Evolutionary conservation across 106 monocot species (phyloP).

Genomic region (Allium sativum): DNA sequence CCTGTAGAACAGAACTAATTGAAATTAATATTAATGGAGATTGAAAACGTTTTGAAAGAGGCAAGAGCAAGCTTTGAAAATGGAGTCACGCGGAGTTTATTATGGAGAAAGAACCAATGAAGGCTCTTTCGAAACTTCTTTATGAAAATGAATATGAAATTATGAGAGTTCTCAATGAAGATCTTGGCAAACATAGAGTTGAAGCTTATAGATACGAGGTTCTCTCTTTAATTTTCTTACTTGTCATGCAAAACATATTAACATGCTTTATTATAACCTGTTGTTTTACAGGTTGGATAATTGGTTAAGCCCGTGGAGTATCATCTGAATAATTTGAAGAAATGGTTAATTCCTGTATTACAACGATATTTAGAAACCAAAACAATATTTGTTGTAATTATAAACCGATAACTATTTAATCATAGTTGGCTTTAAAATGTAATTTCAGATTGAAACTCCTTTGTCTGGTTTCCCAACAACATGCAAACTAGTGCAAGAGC

Average conservation of each 20-base stretch:
- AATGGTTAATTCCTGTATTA: constrained; percentile 36
- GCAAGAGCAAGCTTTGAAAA: constrained; percentile 34
- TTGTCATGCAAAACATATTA: neutral
- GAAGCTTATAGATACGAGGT: constrained; percentile 88
- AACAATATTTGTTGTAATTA: neutral
- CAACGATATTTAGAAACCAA: neutral
- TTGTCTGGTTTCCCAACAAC: constrained; percentile 29
- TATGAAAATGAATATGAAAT: constrained; percentile 38
- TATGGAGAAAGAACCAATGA: constrained; percentile 57
- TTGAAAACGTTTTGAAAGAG: constrained; percentile 20
- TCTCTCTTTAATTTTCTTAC: neutral
- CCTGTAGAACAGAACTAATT: too few species aligned
- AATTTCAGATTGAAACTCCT: constrained; percentile 46
- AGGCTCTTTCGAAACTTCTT: constrained; percentile 35
- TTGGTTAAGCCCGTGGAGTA: constrained; percentile 45
- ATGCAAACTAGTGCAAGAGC: constrained; percentile 49
- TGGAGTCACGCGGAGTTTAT: constrained; percentile 41
- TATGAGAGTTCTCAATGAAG: constrained; percentile 33
- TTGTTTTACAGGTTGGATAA: constrained; percentile 37
- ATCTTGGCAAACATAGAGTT: constrained; percentile 58
- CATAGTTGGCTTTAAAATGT: neutral
- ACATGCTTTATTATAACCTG: neutral
- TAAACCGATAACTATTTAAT: neutral
- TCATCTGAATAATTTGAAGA: constrained; percentile 38
- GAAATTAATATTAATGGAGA: constrained; percentile 2